Conservation (phyloP, 306 rosid species). For the Castanopsis chinensis region DNA sequence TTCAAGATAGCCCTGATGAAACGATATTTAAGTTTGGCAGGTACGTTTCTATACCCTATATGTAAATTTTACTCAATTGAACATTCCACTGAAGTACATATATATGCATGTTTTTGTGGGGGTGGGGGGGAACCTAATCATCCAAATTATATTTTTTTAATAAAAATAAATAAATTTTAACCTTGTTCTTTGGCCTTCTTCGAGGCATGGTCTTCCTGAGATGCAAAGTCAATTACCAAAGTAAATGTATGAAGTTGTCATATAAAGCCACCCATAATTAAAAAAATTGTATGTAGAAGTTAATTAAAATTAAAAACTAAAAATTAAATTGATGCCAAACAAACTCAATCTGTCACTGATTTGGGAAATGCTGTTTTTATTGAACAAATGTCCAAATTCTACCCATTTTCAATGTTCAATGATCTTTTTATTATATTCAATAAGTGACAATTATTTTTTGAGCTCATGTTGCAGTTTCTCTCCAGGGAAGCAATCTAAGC, state of each 20-base stretch:
- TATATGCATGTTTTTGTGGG: no score
- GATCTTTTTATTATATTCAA: neutral
- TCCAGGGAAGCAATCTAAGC: neutral
- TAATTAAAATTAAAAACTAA: no score
- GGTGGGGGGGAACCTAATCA: neutral
- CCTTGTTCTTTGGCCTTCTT: no score
- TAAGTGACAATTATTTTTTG: neutral
- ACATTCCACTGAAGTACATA: neutral
- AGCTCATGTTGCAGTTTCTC: neutral
- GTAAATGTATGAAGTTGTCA: no score
- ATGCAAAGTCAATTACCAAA: no score
- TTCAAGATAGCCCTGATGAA: neutral
- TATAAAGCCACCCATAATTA: no score
- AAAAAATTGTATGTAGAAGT: no score
- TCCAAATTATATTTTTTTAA: neutral
- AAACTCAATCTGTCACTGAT: no score
- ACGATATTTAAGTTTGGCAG: neutral
- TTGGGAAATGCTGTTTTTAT: no score
- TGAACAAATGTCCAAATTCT: neutral
- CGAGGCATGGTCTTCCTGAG: no score
- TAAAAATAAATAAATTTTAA: no score
- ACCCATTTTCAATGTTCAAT: neutral
- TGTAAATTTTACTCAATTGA: neutral
- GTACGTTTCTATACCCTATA: neutral
- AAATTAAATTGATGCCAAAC: no score